Evolutionary conservation across 768 basidiomycete species (phyloP).

Genomic region (Favolaschia claudopus): DNA sequence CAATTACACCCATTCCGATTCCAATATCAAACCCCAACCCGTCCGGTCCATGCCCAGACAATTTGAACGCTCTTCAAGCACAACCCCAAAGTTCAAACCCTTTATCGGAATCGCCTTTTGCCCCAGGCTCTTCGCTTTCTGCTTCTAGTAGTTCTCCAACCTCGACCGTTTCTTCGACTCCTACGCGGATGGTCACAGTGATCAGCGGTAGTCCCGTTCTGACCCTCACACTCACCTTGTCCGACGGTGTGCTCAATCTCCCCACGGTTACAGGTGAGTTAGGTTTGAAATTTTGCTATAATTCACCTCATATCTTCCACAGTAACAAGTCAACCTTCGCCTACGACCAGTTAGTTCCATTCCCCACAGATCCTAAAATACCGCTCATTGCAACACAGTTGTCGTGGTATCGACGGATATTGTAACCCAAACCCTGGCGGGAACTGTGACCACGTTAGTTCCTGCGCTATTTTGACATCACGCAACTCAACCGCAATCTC

Average conservation of each 20-base stretch:
- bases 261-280: slow-evolving; percentile 23
- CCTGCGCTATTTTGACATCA: not conserved
- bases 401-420: slow-evolving; percentile 29
- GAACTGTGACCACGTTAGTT: slow-evolving; percentile 31
- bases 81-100: slow-evolving; percentile 42
- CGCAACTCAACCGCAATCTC: not conserved
- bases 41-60: slow-evolving; percentile 30
- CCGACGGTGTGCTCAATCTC: not conserved
- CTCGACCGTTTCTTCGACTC: not conserved
- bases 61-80: slow-evolving; percentile 23
- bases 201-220: not conserved
- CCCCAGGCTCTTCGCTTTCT: slow-evolving; percentile 4
- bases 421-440: slow-evolving; percentile 28
- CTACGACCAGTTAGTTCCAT: slow-evolving; percentile 18
- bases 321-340: slow-evolving; percentile 24
- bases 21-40: slow-evolving; percentile 36
- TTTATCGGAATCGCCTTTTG: slow-evolving; percentile 33
- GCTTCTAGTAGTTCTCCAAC: not conserved
- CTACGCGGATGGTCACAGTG: slow-evolving; percentile 9
- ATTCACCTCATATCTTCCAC: slow-evolving; percentile 2
- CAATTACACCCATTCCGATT: slow-evolving; percentile 45
- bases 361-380: not conserved
- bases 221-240: slow-evolving; percentile 19
- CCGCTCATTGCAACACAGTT: slow-evolving; percentile 5
- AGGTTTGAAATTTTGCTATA: not conserved